Evolutionary conservation across 2,329 filamentous ascomycete genomes (phyloP).

Genomic region (Huntiella abstrusa): DNA sequence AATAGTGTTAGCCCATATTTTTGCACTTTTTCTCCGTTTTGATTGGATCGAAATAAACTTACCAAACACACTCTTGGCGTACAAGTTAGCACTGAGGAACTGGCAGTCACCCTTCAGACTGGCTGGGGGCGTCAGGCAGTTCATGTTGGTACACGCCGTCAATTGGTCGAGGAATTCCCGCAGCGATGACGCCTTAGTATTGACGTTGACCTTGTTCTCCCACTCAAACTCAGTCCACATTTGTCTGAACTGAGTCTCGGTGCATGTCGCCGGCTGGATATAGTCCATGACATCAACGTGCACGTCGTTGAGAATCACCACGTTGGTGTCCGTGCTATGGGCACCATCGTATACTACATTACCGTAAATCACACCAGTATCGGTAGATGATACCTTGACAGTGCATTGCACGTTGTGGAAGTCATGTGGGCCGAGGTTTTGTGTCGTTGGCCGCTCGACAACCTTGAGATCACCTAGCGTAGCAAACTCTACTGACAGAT

Average conservation of each 20-base stretch:
- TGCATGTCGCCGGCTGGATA: constrained; percentile 91
- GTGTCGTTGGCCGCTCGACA: constrained; percentile 86
- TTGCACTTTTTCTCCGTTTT: neutral
- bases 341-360: constrained; percentile 96
- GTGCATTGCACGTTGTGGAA: constrained; percentile 98
- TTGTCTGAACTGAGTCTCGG: constrained; percentile 95
- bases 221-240: constrained; percentile 99
- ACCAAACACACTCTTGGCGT: constrained; percentile 96
- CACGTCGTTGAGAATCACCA: constrained; percentile 93
- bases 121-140: constrained; percentile 86
- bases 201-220: constrained; percentile 99
- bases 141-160: constrained; percentile 98
- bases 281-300: constrained; percentile 99
- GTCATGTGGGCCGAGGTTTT: constrained; percentile 86
- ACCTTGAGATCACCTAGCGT: constrained; percentile 95
- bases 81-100: constrained; percentile 91
- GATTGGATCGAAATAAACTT: constrained; percentile 26
- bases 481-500: constrained; percentile 95
- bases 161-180: constrained; percentile 83
- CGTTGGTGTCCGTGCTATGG: constrained; percentile 80
- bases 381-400: constrained; percentile 94
- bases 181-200: constrained; percentile 83
- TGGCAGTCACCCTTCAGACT: constrained; percentile 95
- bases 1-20: constrained; percentile 2
- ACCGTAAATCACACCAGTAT: constrained; percentile 96